Base-by-base conservation (phyloP, 1,139 yeast genomes). In the Saccharomyces hybrid region DNA sequence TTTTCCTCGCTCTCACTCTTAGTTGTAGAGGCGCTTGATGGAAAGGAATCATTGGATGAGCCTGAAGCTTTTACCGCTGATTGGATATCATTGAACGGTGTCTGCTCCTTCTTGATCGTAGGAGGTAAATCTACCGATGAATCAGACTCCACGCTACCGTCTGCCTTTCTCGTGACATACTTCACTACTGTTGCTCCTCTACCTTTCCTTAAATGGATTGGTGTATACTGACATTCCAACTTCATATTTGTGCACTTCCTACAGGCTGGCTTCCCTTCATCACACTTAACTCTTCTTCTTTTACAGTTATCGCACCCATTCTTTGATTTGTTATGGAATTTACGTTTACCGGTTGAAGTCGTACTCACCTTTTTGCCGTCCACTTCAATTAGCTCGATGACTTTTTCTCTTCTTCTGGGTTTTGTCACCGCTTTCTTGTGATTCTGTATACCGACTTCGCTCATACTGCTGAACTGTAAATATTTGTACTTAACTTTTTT, bases 241-340 rank as follows among this genome's bases (percentile, higher is more conserved):
- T 85, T 85, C 81, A 90, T 79, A 60, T 87, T 84, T 55, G 76
- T 72, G 70, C 98, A 91, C 70, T 89, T 89, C 30, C 75, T 76
- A 70, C 98, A 91, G 14, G 75, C 68, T 0, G 98, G 98, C 61
- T 83, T 86, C 0, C 77, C 75, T 69, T 91, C 98, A 69, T 91
- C 97, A 75, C 98, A 91, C 68, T 91, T 91, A 50, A 91, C 96
- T 54, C 97, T 75, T 63, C 97, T 79, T 61, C 81, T 79, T 67
- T 91, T 91, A 71, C 98, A 91, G 1, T 95, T 88, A 48, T 84
- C 79, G 70, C 98, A 91, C 0, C 98, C 98, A 52, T 82, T 81
- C 57, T 96, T 78, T 34, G 96, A 87, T 70, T 91, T 91, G 59
- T 84, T 88, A 67, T 91, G 98, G 68, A 83, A 86, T 67, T 84